Percentiles rank a stretch among this genome's conserved stretches.
phyloP scores from a whole-genome alignment of 2,329 filamentous ascomycete species.

The Blastomyces emzantsi region DNA sequence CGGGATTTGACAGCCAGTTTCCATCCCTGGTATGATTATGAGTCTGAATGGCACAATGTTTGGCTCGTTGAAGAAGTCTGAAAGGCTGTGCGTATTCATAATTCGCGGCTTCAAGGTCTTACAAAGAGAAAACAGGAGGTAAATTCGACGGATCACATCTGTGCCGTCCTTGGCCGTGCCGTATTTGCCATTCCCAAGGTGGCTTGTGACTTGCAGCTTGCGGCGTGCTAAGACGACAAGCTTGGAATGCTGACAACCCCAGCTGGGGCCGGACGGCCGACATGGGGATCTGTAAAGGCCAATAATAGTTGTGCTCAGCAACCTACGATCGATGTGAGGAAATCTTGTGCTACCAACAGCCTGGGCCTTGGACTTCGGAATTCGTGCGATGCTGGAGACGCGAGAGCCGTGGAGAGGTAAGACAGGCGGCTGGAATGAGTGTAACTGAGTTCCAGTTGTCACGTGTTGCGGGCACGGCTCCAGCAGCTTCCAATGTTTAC shows the following conservation, averaged over 20 bases:
- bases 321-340: constrained; percentile 1
- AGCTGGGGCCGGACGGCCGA: not conserved
- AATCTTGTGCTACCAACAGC: not conserved
- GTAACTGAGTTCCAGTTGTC: not conserved
- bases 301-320: not conserved
- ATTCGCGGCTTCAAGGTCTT: not conserved
- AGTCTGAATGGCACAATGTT: not conserved
- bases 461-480: not conserved
- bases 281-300: not conserved
- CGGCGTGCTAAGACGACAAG: not conserved
- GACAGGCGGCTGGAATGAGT: not conserved
- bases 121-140: not conserved
- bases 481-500: too few relatives aligned
- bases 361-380: not conserved
- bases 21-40: not conserved
- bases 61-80: not conserved
- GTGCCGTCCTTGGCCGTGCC: not conserved
- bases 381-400: not conserved
- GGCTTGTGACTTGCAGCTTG: not conserved
- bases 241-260: not conserved
- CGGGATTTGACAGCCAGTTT: not conserved
- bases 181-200: not conserved
- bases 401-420: not conserved
- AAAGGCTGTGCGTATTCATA: not conserved
- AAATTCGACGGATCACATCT: constrained; percentile 5